These are phyloP conservation scores for Capillidium heterosporum DNA, from an alignment of 371 early-diverging fungal species.

Conservation along the genomic window DNA sequence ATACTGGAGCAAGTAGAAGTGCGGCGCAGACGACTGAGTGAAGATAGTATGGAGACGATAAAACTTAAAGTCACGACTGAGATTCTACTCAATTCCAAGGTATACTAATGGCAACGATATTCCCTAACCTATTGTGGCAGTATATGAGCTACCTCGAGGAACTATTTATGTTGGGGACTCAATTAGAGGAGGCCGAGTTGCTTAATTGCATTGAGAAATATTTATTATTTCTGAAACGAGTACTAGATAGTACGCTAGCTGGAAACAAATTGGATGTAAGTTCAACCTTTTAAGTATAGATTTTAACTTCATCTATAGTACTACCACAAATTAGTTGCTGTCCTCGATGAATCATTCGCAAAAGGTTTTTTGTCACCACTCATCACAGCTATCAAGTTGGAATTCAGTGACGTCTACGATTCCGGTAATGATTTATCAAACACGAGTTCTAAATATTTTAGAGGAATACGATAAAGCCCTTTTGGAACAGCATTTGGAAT, in stretches of 20 bases:
- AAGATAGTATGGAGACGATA: conserved; percentile 36
- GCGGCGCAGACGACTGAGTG: conserved; percentile 47
- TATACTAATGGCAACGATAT: neutral
- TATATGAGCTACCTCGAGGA: neutral
- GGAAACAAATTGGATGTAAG: neutral
- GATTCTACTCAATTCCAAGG: conserved; percentile 30
- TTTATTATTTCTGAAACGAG: neutral
- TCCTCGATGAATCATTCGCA: too few species aligned
- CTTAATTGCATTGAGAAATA: neutral
- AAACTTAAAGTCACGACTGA: conserved; percentile 32
- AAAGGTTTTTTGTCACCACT: too few species aligned
- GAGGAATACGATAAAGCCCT: too few species aligned
- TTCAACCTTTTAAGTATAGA: too few species aligned
- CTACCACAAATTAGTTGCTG: too few species aligned
- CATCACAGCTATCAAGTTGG: too few species aligned
- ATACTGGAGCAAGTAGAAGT: conserved; percentile 39
- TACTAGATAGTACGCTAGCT: neutral
- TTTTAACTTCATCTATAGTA: too few species aligned
- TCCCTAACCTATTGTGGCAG: neutral
- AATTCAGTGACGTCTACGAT: too few species aligned
- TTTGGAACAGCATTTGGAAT: too few species aligned
- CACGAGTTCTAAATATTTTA: too few species aligned
- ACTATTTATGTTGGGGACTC: neutral
- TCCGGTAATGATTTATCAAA: too few species aligned
- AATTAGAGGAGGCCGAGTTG: conserved; percentile 14